A percentile compares a stretch with the other conserved stretches of the same genome.
These are phyloP conservation scores for Triticum turgidum DNA, from an alignment of 176 grass and related monocot genomes.

Conservation along the genomic window DNA sequence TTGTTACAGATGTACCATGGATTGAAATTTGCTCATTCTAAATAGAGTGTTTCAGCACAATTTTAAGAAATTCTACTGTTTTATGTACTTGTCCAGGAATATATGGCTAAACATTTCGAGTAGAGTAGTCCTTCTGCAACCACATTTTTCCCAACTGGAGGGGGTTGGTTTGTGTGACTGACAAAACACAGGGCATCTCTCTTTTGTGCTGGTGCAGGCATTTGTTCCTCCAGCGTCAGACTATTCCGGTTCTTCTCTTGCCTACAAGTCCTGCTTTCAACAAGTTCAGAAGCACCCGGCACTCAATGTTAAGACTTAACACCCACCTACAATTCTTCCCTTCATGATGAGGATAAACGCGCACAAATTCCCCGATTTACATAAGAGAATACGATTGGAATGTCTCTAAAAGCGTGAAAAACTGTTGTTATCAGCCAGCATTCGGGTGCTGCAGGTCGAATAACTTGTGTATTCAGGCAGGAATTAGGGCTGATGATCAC, in stretches of 20 bases:
- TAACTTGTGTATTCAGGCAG: not conserved
- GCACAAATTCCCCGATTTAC: constrained; percentile 40
- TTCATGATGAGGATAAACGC: constrained; percentile 33
- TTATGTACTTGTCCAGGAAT: not conserved
- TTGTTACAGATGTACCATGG: too few species aligned
- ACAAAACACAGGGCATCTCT: constrained; percentile 26
- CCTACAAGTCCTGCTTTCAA: not conserved
- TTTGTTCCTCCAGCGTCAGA: constrained; percentile 13
- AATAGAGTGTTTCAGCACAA: not conserved
- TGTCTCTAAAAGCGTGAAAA: constrained; percentile 5
- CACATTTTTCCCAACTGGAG: not conserved
- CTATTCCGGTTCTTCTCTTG: constrained; percentile 34
- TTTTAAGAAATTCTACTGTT: not conserved
- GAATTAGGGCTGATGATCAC: constrained; percentile 23
- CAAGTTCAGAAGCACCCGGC: not conserved
- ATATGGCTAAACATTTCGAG: not conserved
- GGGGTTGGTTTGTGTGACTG: not conserved
- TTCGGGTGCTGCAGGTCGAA: constrained; percentile 19
- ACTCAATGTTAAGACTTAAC: not conserved
- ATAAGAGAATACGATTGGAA: not conserved
- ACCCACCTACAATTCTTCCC: not conserved
- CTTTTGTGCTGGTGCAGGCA: constrained; percentile 27
- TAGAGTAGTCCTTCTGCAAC: not conserved
- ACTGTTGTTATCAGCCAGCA: constrained; percentile 3
- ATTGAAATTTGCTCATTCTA: not conserved